phyloP scores from a whole-genome alignment of 2,329 filamentous ascomycete species.

The Arthrinium phaeospermum region DNA sequence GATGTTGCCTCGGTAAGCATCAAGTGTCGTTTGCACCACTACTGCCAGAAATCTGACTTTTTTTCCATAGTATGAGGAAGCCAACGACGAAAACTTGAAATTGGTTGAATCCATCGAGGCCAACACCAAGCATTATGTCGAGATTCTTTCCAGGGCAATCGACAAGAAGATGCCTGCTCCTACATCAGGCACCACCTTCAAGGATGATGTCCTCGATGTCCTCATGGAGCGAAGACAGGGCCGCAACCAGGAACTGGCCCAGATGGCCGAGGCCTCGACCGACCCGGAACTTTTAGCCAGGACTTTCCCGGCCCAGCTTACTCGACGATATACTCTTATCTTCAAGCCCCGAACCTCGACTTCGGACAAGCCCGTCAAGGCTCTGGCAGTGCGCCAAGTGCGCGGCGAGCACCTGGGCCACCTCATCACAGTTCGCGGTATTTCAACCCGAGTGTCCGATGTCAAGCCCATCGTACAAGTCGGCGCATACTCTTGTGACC shows the following conservation, averaged over 20 bases:
- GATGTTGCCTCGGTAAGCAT: constrained; percentile 74
- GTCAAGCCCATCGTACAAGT: constrained; percentile 98
- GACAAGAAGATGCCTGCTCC: constrained; percentile 85
- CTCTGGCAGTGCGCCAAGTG: constrained; percentile 89
- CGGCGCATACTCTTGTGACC: constrained; percentile 96
- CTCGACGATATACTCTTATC: constrained; percentile 90
- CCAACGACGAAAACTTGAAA: constrained; percentile 69
- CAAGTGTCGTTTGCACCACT: constrained; percentile 24
- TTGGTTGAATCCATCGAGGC: constrained; percentile 84
- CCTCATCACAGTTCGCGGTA: constrained; percentile 92
- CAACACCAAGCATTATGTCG: constrained; percentile 95
- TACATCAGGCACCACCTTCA: constrained; percentile 84
- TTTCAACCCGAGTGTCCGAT: constrained; percentile 93
- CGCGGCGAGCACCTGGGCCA: constrained; percentile 91
- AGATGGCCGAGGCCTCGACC: constrained; percentile 68
- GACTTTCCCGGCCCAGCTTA: constrained; percentile 90
- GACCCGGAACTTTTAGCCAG: constrained; percentile 72
- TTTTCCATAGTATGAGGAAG: constrained; percentile 71
- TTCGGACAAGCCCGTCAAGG: constrained; percentile 65
- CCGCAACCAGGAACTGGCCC: constrained; percentile 78
- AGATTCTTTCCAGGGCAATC: constrained; percentile 85
- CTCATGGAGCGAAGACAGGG: constrained; percentile 91
- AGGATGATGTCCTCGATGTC: constrained; percentile 95
- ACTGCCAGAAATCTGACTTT: background rate
- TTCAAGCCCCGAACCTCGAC: constrained; percentile 89